Evolutionary conservation across 495 filamentous ascomycete species (phyloP).

Genomic region (Xylaria cubensis): DNA sequence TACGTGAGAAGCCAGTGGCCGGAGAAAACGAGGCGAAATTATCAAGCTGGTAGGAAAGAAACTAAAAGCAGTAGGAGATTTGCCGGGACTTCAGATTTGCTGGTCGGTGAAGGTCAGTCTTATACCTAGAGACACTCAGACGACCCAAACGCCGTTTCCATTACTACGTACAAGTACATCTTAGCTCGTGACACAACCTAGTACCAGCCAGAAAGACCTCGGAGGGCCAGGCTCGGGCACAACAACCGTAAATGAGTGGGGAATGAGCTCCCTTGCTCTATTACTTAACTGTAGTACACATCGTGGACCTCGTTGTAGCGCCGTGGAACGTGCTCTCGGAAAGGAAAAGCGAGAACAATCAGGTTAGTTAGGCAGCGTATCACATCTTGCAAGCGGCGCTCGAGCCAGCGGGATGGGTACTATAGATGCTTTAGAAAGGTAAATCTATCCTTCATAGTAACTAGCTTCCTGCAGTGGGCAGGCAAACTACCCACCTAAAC

Average conservation of each 20-base stretch:
- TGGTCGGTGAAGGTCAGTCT: conserved; percentile 22
- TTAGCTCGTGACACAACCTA: conserved; percentile 17
- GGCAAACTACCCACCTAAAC: conserved; percentile 1
- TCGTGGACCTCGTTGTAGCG: conserved; percentile 20
- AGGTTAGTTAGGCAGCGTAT: conserved; percentile 1
- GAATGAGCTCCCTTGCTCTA: not conserved
- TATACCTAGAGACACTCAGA: not conserved
- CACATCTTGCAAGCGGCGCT: conserved; percentile 3
- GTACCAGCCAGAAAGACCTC: conserved; percentile 20
- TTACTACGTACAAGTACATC: conserved; percentile 14
- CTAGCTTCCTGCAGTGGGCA: conserved; percentile 20
- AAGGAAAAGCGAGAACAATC: not conserved
- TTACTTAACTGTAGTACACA: conserved; percentile 1
- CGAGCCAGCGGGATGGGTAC: conserved; percentile 12
- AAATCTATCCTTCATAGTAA: conserved; percentile 19
- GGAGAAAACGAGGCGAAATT: not conserved
- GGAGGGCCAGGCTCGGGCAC: conserved; percentile 6
- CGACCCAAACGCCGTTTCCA: not conserved
- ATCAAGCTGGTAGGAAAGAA: conserved; percentile 4
- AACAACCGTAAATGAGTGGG: conserved; percentile 16
- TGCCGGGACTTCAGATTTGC: conserved; percentile 11
- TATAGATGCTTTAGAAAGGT: conserved; percentile 7
- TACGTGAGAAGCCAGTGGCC: not conserved
- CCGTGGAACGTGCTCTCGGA: not conserved
- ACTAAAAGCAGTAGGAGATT: conserved; percentile 10